Evolutionary conservation across 208 protist genomes (phyloP).

Genomic region (Leishmania arabica): DNA sequence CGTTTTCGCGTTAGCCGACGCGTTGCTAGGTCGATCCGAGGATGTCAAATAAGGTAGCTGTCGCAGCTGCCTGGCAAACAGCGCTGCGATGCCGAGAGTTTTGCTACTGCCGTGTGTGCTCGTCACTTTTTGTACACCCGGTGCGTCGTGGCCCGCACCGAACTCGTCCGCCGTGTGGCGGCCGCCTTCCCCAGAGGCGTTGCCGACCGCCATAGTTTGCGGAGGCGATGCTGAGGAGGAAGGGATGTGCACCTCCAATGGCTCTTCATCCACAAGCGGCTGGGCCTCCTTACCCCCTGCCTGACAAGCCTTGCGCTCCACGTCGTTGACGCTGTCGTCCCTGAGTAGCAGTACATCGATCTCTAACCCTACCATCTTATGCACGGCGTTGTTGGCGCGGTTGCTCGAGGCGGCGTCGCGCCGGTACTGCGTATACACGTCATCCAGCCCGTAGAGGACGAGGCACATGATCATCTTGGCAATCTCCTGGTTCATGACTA

Average conservation of each 20-base stretch:
- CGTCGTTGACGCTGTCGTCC: background rate
- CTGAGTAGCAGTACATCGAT: background rate
- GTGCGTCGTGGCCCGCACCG: background rate
- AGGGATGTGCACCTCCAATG: background rate
- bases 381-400: too few relatives aligned
- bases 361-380: background rate
- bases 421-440: slow-evolving; percentile 15
- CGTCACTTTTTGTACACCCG: background rate
- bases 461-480: slow-evolving; percentile 81
- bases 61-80: background rate
- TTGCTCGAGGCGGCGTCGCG: background rate
- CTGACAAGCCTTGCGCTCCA: background rate
- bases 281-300: background rate
- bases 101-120: background rate
- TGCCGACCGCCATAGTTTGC: background rate
- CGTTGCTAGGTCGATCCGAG: background rate
- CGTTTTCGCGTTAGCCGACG: background rate
- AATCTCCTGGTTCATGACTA: slow-evolving; percentile 78
- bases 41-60: background rate
- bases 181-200: background rate
- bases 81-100: background rate
- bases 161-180: background rate
- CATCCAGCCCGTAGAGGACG: slow-evolving; percentile 44
- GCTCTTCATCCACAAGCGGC: background rate
- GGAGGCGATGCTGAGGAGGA: background rate